Conservation (phyloP, 768 basidiomycete genomes). For the Hygrophorus pudorinus region DNA sequence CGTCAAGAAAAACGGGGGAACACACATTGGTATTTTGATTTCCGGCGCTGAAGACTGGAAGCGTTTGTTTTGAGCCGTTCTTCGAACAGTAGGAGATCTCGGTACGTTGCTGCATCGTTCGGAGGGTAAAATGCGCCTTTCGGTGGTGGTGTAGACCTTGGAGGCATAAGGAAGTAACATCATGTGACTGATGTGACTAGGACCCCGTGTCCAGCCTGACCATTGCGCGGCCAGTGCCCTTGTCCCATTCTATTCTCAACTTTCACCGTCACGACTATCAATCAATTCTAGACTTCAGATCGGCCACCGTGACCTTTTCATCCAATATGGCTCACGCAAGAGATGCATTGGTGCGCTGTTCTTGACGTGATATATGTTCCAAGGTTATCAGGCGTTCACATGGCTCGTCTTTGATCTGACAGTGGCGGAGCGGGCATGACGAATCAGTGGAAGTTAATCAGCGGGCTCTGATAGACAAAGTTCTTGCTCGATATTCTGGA, state of each 20-base stretch:
- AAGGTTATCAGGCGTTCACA: neutral
- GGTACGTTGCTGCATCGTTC: conserved; percentile 70
- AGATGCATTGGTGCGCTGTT: conserved; percentile 16
- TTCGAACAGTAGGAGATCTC: conserved; percentile 88
- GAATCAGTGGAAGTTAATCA: conserved; percentile 90
- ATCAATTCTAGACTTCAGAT: too few relatives aligned
- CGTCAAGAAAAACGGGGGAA: conserved; percentile 12
- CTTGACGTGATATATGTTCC: neutral
- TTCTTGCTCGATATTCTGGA: conserved; percentile 90
- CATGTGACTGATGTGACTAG: too few relatives aligned
- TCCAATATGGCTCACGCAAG: conserved; percentile 15
- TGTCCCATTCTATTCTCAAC: too few relatives aligned
- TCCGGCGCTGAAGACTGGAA: conserved; percentile 65
- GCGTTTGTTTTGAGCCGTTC: conserved; percentile 95
- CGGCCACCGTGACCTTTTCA: too few relatives aligned
- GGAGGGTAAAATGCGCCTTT: conserved; percentile 32
- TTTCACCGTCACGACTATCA: too few relatives aligned
- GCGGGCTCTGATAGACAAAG: conserved; percentile 93
- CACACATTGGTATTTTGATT: conserved; percentile 75
- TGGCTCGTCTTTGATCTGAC: neutral
- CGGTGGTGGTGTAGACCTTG: conserved; percentile 25
- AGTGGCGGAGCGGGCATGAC: conserved; percentile 57
- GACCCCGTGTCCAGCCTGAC: too few relatives aligned
- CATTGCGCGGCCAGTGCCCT: too few relatives aligned
- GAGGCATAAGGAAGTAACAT: conserved; percentile 3